phyloP scores from a whole-genome alignment of 257 asterid species.

The Ophiorrhiza pumila region DNA sequence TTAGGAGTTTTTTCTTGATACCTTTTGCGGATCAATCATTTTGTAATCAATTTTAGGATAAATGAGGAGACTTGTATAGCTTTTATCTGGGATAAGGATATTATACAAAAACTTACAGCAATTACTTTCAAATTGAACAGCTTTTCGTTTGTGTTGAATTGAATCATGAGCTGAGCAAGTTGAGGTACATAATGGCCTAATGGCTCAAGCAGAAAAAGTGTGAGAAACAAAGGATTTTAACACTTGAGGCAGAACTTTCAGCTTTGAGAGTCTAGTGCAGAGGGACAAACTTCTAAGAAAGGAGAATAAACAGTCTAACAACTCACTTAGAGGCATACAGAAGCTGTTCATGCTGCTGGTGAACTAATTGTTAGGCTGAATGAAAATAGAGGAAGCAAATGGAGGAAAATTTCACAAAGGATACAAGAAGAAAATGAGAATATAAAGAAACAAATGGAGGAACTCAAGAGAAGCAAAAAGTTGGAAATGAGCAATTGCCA shows the following conservation, averaged over 20 bases:
- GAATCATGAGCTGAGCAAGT: conserved; percentile 54
- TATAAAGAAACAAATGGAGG: too few relatives aligned
- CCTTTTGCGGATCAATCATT: conserved; percentile 3
- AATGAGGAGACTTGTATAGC: neutral
- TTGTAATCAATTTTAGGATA: neutral
- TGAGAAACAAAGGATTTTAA: neutral
- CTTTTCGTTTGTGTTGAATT: conserved; percentile 38
- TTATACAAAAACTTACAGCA: conserved; percentile 44
- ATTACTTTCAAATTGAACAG: conserved; percentile 54
- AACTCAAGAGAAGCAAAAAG: too few relatives aligned
- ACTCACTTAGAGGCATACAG: too few relatives aligned
- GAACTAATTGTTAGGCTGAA: too few relatives aligned
- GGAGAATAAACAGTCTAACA: too few relatives aligned
- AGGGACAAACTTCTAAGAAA: too few relatives aligned
- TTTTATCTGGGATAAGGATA: neutral
- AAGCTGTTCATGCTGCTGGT: too few relatives aligned
- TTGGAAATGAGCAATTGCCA: too few relatives aligned
- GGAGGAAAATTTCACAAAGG: too few relatives aligned
- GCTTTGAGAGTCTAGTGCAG: too few relatives aligned
- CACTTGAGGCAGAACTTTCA: neutral
- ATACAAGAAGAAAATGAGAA: too few relatives aligned
- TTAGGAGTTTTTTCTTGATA: conserved; percentile 12
- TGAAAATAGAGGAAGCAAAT: too few relatives aligned
- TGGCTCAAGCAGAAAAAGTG: conserved; percentile 9
- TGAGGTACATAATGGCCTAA: conserved; percentile 67